Evolutionary conservation across 2,329 filamentous ascomycete species (phyloP), one percentile per base, ranked within the genome.

Genomic region (Penicillium vulpinum): DNA sequence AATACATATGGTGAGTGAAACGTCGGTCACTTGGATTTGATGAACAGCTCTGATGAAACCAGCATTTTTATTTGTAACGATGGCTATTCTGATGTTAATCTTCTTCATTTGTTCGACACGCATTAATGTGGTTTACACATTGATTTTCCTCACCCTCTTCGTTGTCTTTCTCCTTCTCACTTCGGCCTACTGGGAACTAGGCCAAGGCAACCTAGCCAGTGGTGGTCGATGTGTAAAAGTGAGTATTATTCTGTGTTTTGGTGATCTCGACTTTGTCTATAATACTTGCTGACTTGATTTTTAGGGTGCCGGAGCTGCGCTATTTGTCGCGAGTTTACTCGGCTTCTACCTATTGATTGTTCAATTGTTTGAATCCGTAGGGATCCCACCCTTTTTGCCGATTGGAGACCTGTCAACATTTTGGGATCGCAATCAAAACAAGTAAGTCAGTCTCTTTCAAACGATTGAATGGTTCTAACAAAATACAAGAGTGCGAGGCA

Each of bases 71-170:
- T 79, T 85, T 47, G 70, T 90, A 54, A 82, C 82, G 60, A 89
- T 90, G 87, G 84, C 77, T 3, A 59, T 90, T n/a, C 75, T 90
- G 28, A 85, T 83, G 70, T 72, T 89, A 59, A 69, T 91, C 64
- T 91, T 85, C 77, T 75, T 90, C 48, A 77, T 91, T 69, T 88
- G 86, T 74, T 82, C 88, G 1, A 76, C 91, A 18, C 85, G 89
- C 46, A 91, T 88, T 29, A 92, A 92, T 70, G 55, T 90, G 10
- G 80, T 85, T 70, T 90, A 91, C 73, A 82, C 89, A 63, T 62
- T 85, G 54, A 88, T 92, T 72, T 91, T 91, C 77, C 67, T 85
- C 57, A 78, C 78, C 1, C 80, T 91, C n/a, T 71, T 83, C 18
- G 67, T 85, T 13, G 77, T 80, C 3, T 89, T 91, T 67, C 70